These are phyloP conservation scores for Penicillium sp. DNA, from an alignment of 2,329 filamentous ascomycete genomes.

Conservation along the genomic window DNA sequence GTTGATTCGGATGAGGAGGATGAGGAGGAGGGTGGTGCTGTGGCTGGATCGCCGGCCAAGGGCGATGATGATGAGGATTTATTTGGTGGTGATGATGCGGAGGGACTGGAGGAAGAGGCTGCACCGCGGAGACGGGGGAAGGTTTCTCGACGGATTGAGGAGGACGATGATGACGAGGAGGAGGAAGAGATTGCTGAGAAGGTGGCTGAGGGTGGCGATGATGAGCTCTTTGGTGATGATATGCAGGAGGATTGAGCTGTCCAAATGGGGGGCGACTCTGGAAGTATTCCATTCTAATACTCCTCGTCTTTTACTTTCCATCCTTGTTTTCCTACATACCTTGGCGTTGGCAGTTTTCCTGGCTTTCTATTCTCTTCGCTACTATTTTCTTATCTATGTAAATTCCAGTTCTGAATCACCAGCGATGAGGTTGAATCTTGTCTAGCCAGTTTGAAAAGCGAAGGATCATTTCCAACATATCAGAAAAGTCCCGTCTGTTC, in stretches of 20 bases:
- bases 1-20: conserved; percentile 66
- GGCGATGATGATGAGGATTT: conserved; percentile 30
- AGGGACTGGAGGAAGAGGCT: conserved; percentile 48
- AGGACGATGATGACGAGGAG: conserved; percentile 47
- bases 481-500: too few species aligned
- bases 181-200: conserved; percentile 40
- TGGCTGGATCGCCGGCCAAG: conserved; percentile 16
- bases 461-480: too few species aligned
- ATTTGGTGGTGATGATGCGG: conserved; percentile 34
- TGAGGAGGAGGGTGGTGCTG: conserved; percentile 44
- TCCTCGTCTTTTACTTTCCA: not conserved
- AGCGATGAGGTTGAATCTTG: not conserved
- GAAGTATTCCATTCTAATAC: not conserved
- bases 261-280: not conserved
- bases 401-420: not conserved
- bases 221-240: conserved; percentile 1
- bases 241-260: conserved; percentile 1
- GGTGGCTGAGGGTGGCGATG: conserved; percentile 32
- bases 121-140: conserved; percentile 38
- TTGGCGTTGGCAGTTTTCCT: not conserved
- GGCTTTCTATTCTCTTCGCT: not conserved
- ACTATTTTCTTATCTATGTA: not conserved
- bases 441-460: not conserved
- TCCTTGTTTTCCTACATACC: conserved; percentile 1
- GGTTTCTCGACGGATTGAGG: conserved; percentile 35